Conservation (phyloP, 768 basidiomycete genomes). For the Rhodotorula kratochvilovae region DNA sequence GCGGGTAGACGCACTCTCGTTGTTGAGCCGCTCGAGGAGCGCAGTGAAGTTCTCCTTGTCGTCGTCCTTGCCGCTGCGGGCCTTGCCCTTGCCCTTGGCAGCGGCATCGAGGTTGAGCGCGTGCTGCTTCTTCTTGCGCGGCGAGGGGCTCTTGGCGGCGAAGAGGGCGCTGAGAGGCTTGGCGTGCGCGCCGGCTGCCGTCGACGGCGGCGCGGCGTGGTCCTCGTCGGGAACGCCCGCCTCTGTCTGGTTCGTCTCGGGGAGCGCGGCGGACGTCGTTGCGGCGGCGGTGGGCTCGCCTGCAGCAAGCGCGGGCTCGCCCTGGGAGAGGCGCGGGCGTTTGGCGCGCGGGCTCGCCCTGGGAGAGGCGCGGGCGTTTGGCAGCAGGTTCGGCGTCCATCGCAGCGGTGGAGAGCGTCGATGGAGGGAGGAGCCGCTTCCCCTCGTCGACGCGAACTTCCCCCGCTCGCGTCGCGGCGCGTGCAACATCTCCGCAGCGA, state of each 20-base stretch:
- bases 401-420: neutral
- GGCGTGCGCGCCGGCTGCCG: constrained; percentile 35
- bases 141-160: constrained; percentile 7
- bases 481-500: no score
- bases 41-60: constrained; percentile 34
- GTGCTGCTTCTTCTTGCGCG: constrained; percentile 15
- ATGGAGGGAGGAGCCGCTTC: neutral
- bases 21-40: constrained; percentile 33
- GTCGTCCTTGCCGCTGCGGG: neutral
- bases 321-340: neutral
- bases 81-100: constrained; percentile 18
- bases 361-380: constrained; percentile 9
- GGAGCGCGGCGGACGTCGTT: neutral
- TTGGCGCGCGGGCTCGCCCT: constrained; percentile 16
- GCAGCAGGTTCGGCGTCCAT: constrained; percentile 21
- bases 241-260: no score
- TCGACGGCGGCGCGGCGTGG: constrained; percentile 33
- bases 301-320: constrained; percentile 9
- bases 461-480: neutral
- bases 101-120: neutral
- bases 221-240: constrained; percentile 34
- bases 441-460: neutral
- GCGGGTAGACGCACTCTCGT: constrained; percentile 10
- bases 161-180: constrained; percentile 36
- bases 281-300: neutral